Base-by-base conservation (phyloP, 2,329 filamentous ascomycete species). In the Fusarium falciforme region DNA sequence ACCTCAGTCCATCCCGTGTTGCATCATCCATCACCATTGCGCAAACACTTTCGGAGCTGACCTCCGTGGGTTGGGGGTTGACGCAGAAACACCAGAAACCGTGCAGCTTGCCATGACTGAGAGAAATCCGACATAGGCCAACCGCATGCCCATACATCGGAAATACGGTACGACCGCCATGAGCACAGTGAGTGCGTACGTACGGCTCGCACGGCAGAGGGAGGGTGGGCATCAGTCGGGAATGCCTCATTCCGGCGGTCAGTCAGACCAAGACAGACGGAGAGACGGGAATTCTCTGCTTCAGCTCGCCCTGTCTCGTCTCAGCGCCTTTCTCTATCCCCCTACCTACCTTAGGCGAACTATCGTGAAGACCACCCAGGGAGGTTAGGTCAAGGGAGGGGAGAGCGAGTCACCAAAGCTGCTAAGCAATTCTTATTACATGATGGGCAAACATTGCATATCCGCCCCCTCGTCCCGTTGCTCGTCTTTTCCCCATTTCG, bases 381-480 rank as follows among this genome's bases (percentile, higher is more conserved):
- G 58, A 42, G 35, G 66, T 54, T 44, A 72, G 42, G 20, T n/a
- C 38, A 12, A 44, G 40, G 54, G 54, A 59, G 62, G 40, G 16
- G 33, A 31, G 17, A 25, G 35, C 9, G 54, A 17, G 8, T 22
- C 12, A 47, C 20, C 55, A 59, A 54, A 67, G 66, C 35, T 70
- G 63, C 64, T 66, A 49, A 16, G 47, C 44, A 71, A 71, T 73
- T 71, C 67, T 63, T 71, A 73, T 73, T 73, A 73, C 71, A 71
- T 73, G 67, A 73, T 70, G 63, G 42, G 3, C 29, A 54, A 17
- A 38, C 59, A 61, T 4, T 33, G 47, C 40, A 49, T 61, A 49
- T 52, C 59, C 40, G 20, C 42, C 59, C 29, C 42, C 42, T 40
- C 40, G 40, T 52, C 42, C 52, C 29, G 25, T 33, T 61, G 38